phyloP scores from a whole-genome alignment of 2,329 filamentous ascomycete genomes.

The Nemania bipapillata region DNA sequence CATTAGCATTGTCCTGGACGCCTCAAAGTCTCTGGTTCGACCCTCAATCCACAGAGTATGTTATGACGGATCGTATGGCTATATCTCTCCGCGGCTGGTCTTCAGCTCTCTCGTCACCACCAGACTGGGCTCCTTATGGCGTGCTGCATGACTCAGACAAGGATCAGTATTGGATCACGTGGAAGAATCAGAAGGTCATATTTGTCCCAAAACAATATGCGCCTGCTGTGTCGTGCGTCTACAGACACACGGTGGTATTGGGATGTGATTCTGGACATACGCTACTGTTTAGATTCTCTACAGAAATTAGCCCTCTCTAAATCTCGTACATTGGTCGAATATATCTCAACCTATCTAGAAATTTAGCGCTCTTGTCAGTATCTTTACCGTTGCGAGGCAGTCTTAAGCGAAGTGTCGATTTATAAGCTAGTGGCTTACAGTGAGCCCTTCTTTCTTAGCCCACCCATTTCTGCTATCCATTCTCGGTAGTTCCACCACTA shows the following conservation, averaged over 20 bases:
- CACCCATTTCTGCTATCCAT: too few species aligned
- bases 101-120: neutral
- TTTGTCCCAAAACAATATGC: neutral
- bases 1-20: neutral
- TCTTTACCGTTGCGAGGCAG: too few species aligned
- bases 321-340: neutral
- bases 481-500: too few species aligned
- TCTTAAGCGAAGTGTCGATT: too few species aligned
- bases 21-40: neutral
- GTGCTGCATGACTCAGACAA: neutral
- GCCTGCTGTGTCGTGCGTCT: neutral
- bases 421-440: too few species aligned
- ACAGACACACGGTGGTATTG: neutral
- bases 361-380: too few species aligned
- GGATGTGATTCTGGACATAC: neutral
- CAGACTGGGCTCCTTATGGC: neutral
- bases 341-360: too few species aligned
- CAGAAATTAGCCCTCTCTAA: neutral
- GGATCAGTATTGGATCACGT: neutral
- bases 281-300: neutral
- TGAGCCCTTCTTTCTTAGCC: too few species aligned
- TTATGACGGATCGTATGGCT: neutral
- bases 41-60: neutral
- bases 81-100: neutral
- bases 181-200: neutral